Base-by-base conservation (phyloP, 352 stramenopile genomes). In the Blastocystis sp. region DNA sequence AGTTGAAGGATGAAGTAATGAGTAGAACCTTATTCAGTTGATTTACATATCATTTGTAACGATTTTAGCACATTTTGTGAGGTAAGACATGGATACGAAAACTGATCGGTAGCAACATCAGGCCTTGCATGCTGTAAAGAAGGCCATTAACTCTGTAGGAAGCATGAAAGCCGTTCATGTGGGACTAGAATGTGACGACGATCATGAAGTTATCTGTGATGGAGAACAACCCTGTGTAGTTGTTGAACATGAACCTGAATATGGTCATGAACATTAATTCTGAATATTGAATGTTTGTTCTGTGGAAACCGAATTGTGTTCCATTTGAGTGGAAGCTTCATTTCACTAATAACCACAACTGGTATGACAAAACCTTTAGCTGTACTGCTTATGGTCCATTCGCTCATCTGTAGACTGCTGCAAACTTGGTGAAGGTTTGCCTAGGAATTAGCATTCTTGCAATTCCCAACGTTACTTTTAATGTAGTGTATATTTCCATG, bases 401-500 rank as follows among this genome's bases (percentile, higher is more conserved):
- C 7, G 37, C 5, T 77, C 62, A 77, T 30, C 22, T 30, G 9
- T 77, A 77, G 64, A 77, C 64, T 17, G 64, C 64, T 9, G 64
- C 64, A 27, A 77, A 77, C 64, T 51, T 77, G 19, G 64, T 77
- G 37, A 77, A 77, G 64, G 64, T 77, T 30, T 77, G 64, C 24
- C 54, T 77, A 30, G 64, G 64, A n/a, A 77, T 77, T 30, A 77
- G 64, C 54, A 77, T 77, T 56, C 64, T 77, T 56, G 64, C 64
- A 40, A 77, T 77, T 42, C 64, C 64, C 19, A 77, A 77, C 30
- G 64, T 77, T n/a, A 77, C 64, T n/a, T 56, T 77, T 56, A 77
- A 56, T 42, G 64, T 77, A 56, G 4, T 51, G 19, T 24, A 15
- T 27, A 22, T 53, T 6, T 77, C 13, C 9, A 22, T 2, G 30